These are phyloP conservation scores for Hymenoscyphus occultus DNA, from an alignment of 2,329 filamentous ascomycete genomes.

Conservation along the genomic window DNA sequence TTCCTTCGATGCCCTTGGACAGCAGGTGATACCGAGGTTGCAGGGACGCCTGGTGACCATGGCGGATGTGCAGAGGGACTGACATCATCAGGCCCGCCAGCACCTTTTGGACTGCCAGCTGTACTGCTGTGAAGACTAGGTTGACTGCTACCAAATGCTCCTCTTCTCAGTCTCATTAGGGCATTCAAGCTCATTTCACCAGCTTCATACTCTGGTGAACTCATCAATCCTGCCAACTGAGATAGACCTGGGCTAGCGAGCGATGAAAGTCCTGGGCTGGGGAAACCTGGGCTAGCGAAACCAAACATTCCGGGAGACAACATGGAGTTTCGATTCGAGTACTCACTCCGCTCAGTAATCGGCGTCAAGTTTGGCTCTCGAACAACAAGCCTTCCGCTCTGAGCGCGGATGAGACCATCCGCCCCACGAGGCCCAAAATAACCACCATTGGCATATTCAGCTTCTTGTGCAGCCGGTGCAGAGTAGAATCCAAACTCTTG, in stretches of 20 bases:
- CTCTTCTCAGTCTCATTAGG: slow-evolving; percentile 65
- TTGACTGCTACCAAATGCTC: slow-evolving; percentile 79
- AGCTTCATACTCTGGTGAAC: slow-evolving; percentile 50
- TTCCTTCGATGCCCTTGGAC: slow-evolving; percentile 23
- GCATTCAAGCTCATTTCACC: slow-evolving; percentile 69
- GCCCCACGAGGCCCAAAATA: slow-evolving; percentile 79
- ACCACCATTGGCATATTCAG: slow-evolving; percentile 70
- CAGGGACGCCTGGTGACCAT: slow-evolving; percentile 22
- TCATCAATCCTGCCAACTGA: slow-evolving; percentile 65
- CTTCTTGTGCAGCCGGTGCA: slow-evolving; percentile 44
- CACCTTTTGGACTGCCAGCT: slow-evolving; percentile 36
- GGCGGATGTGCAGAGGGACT: slow-evolving; percentile 29
- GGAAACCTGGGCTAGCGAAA: slow-evolving; percentile 20
- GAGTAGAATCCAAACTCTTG: slow-evolving; percentile 97
- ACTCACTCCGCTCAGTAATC: slow-evolving; percentile 93
- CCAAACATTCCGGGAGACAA: slow-evolving; percentile 50
- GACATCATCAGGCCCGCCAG: slow-evolving; percentile 26
- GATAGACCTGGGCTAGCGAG: slow-evolving; percentile 71
- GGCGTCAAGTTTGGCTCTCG: slow-evolving; percentile 91
- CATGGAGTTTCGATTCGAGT: slow-evolving; percentile 89
- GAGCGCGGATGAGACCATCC: slow-evolving; percentile 57
- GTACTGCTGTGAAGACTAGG: slow-evolving; percentile 59
- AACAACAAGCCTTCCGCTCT: slow-evolving; percentile 70
- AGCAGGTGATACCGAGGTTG: slow-evolving; percentile 2
- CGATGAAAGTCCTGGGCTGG: slow-evolving; percentile 37